A percentile compares a stretch with the other conserved stretches of the same genome.
Evolutionary conservation across 2,329 filamentous ascomycete genomes (phyloP).

Genomic region (Botrytis porri): DNA sequence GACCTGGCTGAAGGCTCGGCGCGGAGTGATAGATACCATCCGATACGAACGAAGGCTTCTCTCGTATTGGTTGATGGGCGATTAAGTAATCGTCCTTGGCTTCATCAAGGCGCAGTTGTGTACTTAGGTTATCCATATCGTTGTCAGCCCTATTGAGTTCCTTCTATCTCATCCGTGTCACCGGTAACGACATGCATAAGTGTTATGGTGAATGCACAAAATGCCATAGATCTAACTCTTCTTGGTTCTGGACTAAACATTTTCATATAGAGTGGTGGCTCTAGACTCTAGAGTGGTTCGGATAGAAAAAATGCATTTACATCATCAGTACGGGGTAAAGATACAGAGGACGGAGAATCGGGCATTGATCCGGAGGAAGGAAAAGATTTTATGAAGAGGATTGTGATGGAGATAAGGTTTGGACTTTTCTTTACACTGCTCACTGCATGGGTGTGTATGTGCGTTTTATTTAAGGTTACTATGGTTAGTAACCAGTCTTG

Average conservation of each 20-base stretch:
- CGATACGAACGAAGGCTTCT: not conserved
- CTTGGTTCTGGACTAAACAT: not conserved
- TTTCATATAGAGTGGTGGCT: not conserved
- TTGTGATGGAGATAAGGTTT: not conserved
- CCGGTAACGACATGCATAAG: not conserved
- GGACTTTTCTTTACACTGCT: not conserved
- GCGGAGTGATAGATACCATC: not conserved
- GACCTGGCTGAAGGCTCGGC: not conserved
- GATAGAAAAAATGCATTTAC: not conserved
- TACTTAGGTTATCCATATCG: too few relatives aligned
- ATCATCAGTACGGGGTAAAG: not conserved
- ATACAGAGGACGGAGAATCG: not conserved
- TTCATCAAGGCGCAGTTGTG: not conserved
- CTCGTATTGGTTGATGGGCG: not conserved
- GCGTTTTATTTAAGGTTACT: not conserved
- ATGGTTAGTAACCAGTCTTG: not conserved
- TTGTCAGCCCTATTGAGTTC: not conserved
- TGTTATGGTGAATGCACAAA: not conserved
- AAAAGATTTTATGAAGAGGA: not conserved
- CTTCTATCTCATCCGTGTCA: not conserved
- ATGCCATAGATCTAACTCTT: too few relatives aligned
- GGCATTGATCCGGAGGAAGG: not conserved
- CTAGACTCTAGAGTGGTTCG: constrained; percentile 9
- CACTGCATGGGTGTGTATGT: not conserved
- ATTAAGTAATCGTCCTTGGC: not conserved